Evolutionary conservation across 2,329 filamentous ascomycete genomes (phyloP).

Genomic region (Fusarium chaquense): DNA sequence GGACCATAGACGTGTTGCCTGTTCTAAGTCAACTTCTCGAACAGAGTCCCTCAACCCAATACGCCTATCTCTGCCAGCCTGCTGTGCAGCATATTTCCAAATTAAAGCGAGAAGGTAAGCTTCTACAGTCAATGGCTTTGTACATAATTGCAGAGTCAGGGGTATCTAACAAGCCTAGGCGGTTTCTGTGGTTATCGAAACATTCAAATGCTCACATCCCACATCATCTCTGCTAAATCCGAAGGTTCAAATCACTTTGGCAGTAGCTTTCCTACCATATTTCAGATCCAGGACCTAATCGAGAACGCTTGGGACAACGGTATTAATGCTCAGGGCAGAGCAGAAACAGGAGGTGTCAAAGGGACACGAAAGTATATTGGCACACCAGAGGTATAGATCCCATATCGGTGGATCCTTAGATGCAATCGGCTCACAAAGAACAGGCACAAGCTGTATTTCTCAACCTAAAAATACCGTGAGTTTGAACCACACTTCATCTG

Average conservation of each 20-base stretch:
- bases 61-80: slow-evolving; percentile 84
- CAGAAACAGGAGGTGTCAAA: slow-evolving; percentile 87
- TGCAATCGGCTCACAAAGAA: neutral
- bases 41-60: slow-evolving; percentile 70
- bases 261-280: slow-evolving; percentile 76
- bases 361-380: slow-evolving; percentile 97
- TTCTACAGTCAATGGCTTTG: neutral
- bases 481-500: slow-evolving; percentile 5
- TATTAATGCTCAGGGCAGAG: slow-evolving; percentile 78
- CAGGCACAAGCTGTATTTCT: slow-evolving; percentile 84
- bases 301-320: slow-evolving; percentile 89
- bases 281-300: slow-evolving; percentile 86
- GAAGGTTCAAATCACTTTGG: slow-evolving; percentile 71
- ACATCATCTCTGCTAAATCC: slow-evolving; percentile 71
- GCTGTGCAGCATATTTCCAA: slow-evolving; percentile 84
- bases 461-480: slow-evolving; percentile 74
- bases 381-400: slow-evolving; percentile 77
- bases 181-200: slow-evolving; percentile 97
- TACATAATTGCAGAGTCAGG: neutral
- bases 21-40: slow-evolving; percentile 73
- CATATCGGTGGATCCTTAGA: too few relatives aligned
- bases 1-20: slow-evolving; percentile 66
- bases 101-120: slow-evolving; percentile 75
- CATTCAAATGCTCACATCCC: slow-evolving; percentile 90
- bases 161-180: slow-evolving; percentile 59